Base-by-base conservation (phyloP, 768 basidiomycete species). In the Leccinum imitatum region DNA sequence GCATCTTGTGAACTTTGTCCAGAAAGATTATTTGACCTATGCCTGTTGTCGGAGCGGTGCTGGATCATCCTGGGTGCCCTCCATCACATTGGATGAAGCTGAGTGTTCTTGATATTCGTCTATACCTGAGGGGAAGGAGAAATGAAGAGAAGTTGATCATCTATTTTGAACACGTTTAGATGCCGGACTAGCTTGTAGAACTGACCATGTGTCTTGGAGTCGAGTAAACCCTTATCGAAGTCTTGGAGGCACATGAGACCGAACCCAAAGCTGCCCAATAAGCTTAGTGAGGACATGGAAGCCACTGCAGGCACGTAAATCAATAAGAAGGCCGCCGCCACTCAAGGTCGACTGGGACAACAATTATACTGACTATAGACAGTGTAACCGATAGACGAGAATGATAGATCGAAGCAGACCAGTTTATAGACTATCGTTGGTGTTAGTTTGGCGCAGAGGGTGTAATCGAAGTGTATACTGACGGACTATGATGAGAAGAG, bases 221-320 rank as follows among this genome's bases (percentile, higher is more conserved):
- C 73, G 56, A 80, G 78, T 19, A 94, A 77, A n/a, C 93, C 92
- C 70, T 84, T 84, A 72, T 90, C 87, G 68, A 94, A 94, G 77
- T 93, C 90, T 19, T 80, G 71, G 77, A 90, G 89, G 71, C 92
- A 94, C 55, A 86, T 84, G 19, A 93, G 69, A 21, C 91, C 92
- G 27, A 93, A 23, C 21, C 21, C 21, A 23, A 23, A 23, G 21
- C 21, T 23, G 21, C 21, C 21, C 21, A 23, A 23, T 23, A 23
- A 23, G 21, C 21, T 23, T 13, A 93, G 78, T 15, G 93, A 56
- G 74, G 91, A 90, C 1, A 90, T 84, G 56, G 87, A 79, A 61
- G 92, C 82, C 21, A 88, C 92, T 94, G 63, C 33, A 9, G 21
- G 46, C 30, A 25, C 19, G 54, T 35, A 3, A 15, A 54, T 59